Evolutionary conservation across 1,284 basidiomycete species (phyloP).

Genomic region (Tilletia setariae): DNA sequence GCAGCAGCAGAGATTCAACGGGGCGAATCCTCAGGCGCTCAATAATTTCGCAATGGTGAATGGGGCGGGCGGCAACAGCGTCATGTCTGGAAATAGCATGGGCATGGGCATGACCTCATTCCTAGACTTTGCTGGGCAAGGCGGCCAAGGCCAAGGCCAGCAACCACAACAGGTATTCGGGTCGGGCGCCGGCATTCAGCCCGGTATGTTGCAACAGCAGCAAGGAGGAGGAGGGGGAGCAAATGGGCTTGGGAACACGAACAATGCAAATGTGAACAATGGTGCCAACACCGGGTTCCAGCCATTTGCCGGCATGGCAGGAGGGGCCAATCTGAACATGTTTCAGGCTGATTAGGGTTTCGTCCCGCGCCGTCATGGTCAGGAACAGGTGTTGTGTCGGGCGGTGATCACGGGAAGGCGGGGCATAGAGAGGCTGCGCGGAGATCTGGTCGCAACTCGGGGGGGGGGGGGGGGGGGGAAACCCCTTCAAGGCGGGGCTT

Average conservation of each 20-base stretch:
- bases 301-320: neutral
- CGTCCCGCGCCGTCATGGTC: too few species aligned
- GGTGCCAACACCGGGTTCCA: neutral
- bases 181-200: neutral
- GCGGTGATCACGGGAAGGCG: too few species aligned
- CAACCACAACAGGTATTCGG: neutral
- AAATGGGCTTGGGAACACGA: neutral
- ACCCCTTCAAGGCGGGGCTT: too few species aligned
- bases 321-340: conserved; percentile 4
- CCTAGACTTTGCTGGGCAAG: neutral
- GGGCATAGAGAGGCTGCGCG: too few species aligned
- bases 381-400: too few species aligned
- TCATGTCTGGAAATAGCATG: neutral
- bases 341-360: neutral
- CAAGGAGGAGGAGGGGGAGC: neutral
- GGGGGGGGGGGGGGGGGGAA: too few species aligned
- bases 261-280: neutral
- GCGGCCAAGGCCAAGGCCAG: neutral
- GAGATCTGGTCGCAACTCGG: too few species aligned
- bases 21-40: neutral
- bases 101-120: neutral
- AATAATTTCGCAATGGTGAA: neutral
- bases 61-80: too few species aligned
- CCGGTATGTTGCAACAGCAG: conserved; percentile 5
- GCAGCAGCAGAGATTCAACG: neutral